These are phyloP conservation scores for Glutinoglossum americanum DNA, from an alignment of 495 filamentous ascomycete species.

Conservation along the genomic window DNA sequence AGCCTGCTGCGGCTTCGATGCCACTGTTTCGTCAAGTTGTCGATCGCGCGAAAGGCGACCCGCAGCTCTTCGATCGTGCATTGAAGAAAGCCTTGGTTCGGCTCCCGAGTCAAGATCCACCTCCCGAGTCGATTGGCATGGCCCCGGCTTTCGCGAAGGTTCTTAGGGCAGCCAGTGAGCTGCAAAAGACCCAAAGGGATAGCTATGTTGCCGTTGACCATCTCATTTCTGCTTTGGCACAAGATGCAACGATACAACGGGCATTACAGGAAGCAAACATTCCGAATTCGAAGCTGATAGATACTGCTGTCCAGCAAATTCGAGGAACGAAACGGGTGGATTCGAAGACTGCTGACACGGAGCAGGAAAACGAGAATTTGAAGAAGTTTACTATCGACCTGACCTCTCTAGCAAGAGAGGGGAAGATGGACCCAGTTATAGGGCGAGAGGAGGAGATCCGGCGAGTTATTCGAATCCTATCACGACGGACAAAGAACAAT, in stretches of 20 bases:
- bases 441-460: constrained; percentile 93
- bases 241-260: constrained; percentile 52
- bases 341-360: constrained; percentile 80
- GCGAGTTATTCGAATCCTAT: constrained; percentile 81
- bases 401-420: constrained; percentile 81
- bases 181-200: constrained; percentile 91
- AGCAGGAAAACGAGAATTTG: constrained; percentile 77
- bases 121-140: constrained; percentile 65
- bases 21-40: constrained; percentile 85
- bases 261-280: constrained; percentile 72
- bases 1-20: constrained; percentile 30
- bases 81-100: constrained; percentile 84
- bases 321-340: constrained; percentile 81
- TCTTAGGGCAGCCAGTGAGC: constrained; percentile 61
- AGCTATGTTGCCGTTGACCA: constrained; percentile 87
- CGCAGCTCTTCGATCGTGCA: constrained; percentile 65
- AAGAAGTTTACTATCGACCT: constrained; percentile 97
- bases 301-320: constrained; percentile 70
- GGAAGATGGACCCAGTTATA: constrained; percentile 96
- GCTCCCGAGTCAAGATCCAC: constrained; percentile 80
- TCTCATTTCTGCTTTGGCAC: constrained; percentile 59
- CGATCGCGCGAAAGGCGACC: constrained; percentile 80
- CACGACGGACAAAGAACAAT: constrained; percentile 93
- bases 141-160: constrained; percentile 63
- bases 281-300: constrained; percentile 74